Evolutionary conservation across 371 early-diverging fungal species (phyloP), one percentile per base, ranked within the genome.

Genomic region (Chytridium lagenaria): DNA sequence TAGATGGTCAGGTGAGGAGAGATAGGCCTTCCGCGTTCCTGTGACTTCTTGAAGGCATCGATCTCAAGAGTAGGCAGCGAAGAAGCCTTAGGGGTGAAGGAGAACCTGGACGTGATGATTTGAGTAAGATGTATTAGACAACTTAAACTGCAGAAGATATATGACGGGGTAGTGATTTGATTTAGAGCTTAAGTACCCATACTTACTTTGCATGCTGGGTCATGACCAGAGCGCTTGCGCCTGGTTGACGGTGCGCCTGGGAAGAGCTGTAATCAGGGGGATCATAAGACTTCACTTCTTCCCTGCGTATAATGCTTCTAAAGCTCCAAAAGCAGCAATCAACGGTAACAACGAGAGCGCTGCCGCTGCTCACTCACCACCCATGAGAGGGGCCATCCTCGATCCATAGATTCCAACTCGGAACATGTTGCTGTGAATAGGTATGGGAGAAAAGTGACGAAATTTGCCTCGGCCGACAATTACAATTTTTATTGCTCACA

Each of bases 1-100:
- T 96, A 97, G 81, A 96, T 95, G 57, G 84, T 78, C 71, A 95
- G 76, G 70, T 95, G 92, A 51, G 95, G 97, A 51, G 92, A 90
- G 37, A 90, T 81, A 36, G 98, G 98, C 59, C 98, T 92, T 49
- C 71, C 69, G 31, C 83, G 74, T 15, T 73, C 67, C 57, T 70
- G 67, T 26, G 79, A 68, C 39, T 76, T 76, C 50, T 74, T 73
- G 73, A 74, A 81, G 40, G 85, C 75, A 57, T 85, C 85, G 59
- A 81, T 73, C n/a, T 82, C 78, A 36, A 84, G 75, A 10, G 85
- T 84, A 10, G 85, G 83, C 28, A 75, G 79, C 49, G 74, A 66
- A 31, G 80, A 74, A 57, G 77, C 75, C 1, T 37, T 39, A n/a
- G 39, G 28, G 30, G 38, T 52, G 30, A 38, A 34, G 67, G 57